These are phyloP conservation scores for Viridothelium virens DNA, from an alignment of 495 filamentous ascomycete genomes.

Conservation along the genomic window DNA sequence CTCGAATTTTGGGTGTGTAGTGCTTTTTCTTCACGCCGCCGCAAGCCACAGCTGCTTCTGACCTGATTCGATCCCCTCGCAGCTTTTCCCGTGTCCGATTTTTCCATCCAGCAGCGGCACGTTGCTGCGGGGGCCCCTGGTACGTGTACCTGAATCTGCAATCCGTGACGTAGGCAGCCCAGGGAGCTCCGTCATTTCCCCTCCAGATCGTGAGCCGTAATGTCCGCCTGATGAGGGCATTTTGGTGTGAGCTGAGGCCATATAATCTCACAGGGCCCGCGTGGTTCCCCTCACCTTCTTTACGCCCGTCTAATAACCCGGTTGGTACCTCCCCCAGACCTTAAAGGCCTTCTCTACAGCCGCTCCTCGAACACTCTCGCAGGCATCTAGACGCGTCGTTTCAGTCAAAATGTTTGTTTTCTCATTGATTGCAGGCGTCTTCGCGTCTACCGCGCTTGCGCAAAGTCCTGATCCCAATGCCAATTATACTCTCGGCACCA, in stretches of 20 bases:
- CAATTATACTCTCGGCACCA: not conserved
- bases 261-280: not conserved
- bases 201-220: not conserved
- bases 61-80: not conserved
- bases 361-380: not conserved
- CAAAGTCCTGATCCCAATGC: conserved; percentile 3
- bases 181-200: conserved; percentile 3
- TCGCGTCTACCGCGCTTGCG: not conserved
- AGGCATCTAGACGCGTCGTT: not conserved
- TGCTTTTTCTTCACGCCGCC: conserved; percentile 1
- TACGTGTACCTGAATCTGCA: conserved; percentile 6
- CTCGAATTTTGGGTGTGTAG: not conserved
- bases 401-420: not conserved
- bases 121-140: conserved; percentile 7
- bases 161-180: conserved; percentile 2
- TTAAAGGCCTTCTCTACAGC: not conserved
- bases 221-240: not conserved
- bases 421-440: not conserved
- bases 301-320: too few species aligned
- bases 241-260: not conserved
- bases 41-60: not conserved
- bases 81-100: conserved; percentile 3
- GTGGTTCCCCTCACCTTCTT: not conserved
- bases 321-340: not conserved
- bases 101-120: conserved; percentile 8